These are phyloP conservation scores for Codiaeum variegatum DNA, from an alignment of 441 rosid genomes.

Conservation along the genomic window DNA sequence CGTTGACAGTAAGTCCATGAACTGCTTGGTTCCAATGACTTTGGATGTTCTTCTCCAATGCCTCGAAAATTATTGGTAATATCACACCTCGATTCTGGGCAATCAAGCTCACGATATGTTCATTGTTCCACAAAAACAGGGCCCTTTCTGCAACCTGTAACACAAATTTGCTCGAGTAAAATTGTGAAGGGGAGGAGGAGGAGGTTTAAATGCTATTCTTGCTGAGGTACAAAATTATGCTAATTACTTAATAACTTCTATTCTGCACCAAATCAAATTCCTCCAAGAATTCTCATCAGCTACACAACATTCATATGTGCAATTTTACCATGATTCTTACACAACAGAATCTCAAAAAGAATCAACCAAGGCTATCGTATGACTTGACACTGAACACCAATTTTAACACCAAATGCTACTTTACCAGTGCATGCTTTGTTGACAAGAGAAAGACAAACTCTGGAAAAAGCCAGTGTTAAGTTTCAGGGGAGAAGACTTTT, in stretches of 20 bases:
- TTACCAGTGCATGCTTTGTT: background rate
- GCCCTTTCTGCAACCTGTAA: slow-evolving; percentile 92
- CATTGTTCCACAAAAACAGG: slow-evolving; percentile 91
- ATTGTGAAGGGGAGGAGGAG: background rate
- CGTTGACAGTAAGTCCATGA: slow-evolving; percentile 71
- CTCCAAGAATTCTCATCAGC: background rate
- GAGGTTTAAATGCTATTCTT: background rate
- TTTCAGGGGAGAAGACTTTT: background rate
- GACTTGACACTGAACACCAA: background rate
- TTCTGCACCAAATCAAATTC: background rate
- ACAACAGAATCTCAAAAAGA: background rate
- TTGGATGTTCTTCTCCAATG: slow-evolving; percentile 72
- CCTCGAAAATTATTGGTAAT: slow-evolving; percentile 66
- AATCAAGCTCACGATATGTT: slow-evolving; percentile 70
- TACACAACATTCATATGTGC: background rate
- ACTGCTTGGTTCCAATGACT: slow-evolving; percentile 92
- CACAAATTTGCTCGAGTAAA: slow-evolving; percentile 15
- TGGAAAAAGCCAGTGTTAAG: background rate
- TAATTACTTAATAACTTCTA: background rate
- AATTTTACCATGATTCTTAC: background rate
- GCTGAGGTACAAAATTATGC: slow-evolving; percentile 6
- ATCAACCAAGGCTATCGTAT: background rate
- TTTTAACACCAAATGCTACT: background rate
- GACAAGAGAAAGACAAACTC: background rate
- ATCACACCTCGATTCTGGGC: slow-evolving; percentile 68